Evolutionary conservation across 345 rosid genomes (phyloP), one percentile per base, ranked within the genome.

Genomic region (Odontarrhena argentea): DNA sequence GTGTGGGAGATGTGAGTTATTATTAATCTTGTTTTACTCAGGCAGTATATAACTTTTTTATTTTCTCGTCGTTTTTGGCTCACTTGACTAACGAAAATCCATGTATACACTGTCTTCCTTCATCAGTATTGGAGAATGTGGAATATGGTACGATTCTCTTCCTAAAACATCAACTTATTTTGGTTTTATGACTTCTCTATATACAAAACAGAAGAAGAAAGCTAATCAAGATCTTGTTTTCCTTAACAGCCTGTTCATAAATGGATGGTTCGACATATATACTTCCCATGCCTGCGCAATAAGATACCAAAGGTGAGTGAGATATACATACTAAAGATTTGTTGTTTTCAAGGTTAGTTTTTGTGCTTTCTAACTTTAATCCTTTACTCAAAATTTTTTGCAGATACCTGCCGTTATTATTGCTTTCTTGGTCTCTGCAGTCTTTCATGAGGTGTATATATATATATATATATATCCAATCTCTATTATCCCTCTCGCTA

Each of bases 41-140:
- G 47, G 38, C 30, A 34, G 14, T 49, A 36, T 73, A 12, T 26
- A 49, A 35, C 15, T 2, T 64, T 55, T 24, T 40, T 52, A 35
- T 37, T 18, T 18, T 52, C 6, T 49, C 11, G 47, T 72, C 38
- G 54, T 73, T 42, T 36, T 57, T 10, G 36, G 32, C 5, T 52
- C 47, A 10, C 18, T 57, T 55, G 63, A 61, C 56, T 72, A 49
- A 67, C 60, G 15, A 57, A 46, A 24, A 59, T 26, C 52, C 26
- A 38, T 60, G 50, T 32, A 3, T 47, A 60, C 11, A 65, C 57
- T 71, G 74, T 59, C 73, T 71, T 70, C 80, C 68, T 44, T 68
- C 61, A 55, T 63, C 94, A 95, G 99, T 95, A 95, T 55, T 95
- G 99, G 99, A 87, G 94, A 80, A 80, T 87, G 94, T 95, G 97